These are phyloP conservation scores for Sisymbrium altissimum DNA, from an alignment of 345 rosid species.

Conservation along the genomic window DNA sequence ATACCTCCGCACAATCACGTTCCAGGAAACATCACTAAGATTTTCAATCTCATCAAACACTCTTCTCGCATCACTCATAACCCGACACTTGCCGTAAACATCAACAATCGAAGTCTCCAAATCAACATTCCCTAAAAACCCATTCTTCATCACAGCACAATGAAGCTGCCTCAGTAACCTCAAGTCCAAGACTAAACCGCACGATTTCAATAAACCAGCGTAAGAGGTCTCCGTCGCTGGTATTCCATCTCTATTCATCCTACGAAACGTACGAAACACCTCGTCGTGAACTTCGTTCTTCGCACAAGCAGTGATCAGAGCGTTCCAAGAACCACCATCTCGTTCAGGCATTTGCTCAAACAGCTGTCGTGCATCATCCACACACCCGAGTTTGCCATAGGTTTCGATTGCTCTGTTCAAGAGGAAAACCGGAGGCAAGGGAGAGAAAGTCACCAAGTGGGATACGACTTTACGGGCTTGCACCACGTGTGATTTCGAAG, in stretches of 20 bases:
- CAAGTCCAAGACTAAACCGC: slow-evolving; percentile 45
- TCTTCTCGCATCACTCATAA: slow-evolving; percentile 60
- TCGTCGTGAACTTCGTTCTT: slow-evolving; percentile 34
- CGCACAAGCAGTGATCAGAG: slow-evolving; percentile 57
- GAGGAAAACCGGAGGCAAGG: slow-evolving; percentile 51
- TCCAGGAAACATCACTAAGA: slow-evolving; percentile 79
- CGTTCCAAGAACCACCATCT: slow-evolving; percentile 95
- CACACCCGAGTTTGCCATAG: slow-evolving; percentile 53
- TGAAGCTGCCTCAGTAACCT: slow-evolving; percentile 56
- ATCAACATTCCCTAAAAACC: slow-evolving; percentile 54
- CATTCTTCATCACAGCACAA: slow-evolving; percentile 52
- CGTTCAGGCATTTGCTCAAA: slow-evolving; percentile 85
- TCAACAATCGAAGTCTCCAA: slow-evolving; percentile 75
- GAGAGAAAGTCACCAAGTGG: slow-evolving; percentile 51
- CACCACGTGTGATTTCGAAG: slow-evolving; percentile 42
- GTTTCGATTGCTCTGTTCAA: slow-evolving; percentile 73
- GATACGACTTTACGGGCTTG: slow-evolving; percentile 78
- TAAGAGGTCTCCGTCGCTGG: slow-evolving; percentile 55
- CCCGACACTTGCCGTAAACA: slow-evolving; percentile 72
- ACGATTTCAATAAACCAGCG: slow-evolving; percentile 52
- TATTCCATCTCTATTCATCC: slow-evolving; percentile 54
- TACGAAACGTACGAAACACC: slow-evolving; percentile 45
- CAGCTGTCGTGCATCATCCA: slow-evolving; percentile 58
- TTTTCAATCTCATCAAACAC: slow-evolving; percentile 65
- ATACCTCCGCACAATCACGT: slow-evolving; percentile 78